phyloP scores from a whole-genome alignment of 73 alveolate genomes.

The Symbiodinium pilosum region DNA sequence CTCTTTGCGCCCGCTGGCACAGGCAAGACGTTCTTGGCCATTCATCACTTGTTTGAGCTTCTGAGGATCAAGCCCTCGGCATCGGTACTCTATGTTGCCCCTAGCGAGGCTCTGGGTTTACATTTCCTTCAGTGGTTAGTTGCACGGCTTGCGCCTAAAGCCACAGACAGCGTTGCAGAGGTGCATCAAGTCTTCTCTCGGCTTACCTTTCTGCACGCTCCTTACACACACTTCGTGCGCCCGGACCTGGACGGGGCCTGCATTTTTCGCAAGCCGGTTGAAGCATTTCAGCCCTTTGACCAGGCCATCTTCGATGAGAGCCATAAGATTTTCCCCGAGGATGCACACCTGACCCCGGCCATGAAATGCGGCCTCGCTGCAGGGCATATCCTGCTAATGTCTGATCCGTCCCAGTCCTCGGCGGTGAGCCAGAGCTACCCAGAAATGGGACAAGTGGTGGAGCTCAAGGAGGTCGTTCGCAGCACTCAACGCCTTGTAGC shows the following conservation, averaged over 20 bases:
- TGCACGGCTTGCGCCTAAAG: background rate
- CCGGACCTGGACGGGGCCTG: too few relatives aligned
- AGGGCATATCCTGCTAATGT: background rate
- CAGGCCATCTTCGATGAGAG: background rate
- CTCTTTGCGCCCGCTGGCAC: conserved; percentile 35
- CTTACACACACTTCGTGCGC: too few relatives aligned
- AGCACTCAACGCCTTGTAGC: conserved; percentile 29
- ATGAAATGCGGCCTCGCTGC: too few relatives aligned
- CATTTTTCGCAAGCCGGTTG: too few relatives aligned
- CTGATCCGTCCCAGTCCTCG: background rate
- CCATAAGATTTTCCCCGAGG: background rate
- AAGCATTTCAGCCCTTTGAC: background rate
- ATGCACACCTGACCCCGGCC: background rate
- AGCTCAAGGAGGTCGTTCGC: conserved; percentile 43
- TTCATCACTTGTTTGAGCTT: background rate
- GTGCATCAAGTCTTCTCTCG: too few relatives aligned
- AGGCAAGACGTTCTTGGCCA: conserved; percentile 39
- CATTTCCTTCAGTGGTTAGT: conserved; percentile 19
- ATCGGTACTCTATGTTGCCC: background rate
- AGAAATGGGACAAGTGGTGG: background rate
- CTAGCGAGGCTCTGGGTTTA: background rate
- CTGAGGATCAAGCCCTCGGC: background rate
- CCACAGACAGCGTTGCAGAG: too few relatives aligned
- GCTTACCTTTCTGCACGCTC: too few relatives aligned
- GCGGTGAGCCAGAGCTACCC: background rate